Evolutionary conservation across 1,284 basidiomycete genomes (phyloP), one percentile per base, ranked within the genome.

Genomic region (Ceratobasidium sp.): DNA sequence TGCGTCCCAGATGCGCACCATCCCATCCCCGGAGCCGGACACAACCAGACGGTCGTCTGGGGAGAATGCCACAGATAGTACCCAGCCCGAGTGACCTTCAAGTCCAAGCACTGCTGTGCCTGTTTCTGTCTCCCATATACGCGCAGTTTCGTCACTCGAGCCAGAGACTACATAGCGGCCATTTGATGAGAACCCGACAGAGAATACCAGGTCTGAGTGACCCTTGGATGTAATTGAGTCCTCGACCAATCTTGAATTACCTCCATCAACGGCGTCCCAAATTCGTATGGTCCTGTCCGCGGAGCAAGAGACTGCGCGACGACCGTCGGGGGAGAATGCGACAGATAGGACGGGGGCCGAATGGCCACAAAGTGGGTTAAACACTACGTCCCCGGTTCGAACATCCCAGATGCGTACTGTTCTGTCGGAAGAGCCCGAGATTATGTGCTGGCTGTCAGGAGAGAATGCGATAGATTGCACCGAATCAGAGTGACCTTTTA

Each of bases 391-490:
- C 8, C 66, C 58, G 13, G 39, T 75, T 7, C 39, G 19, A 0
- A 39, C 62, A 49, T 75, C 69, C 76, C 68, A 76, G n/a, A 75
- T 4, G 13, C 61, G 65, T 9, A 75, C 66, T 16, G 65, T 71
- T 8, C 41, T 16, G 41, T 76, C 74, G 31, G 43, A 1, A 9
- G 76, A 75, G 16, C 59, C 68, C 7, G 74, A 75, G 11, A 53
- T 74, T 2, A 76, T 27, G 24, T 5, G 43, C 14, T 14, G 48
- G 16, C 66, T 48, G 72, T 76, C 74, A 34, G 83, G 83, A 14
- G 82, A 80, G 78, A 84, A 85, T 22, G 79, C 79, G 66, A 85
- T 83, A 3, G 80, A 82, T 46, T 1, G 29, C 11, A 46, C 34
- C 27, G 14, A 9, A 31, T n/a, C 16, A 16, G 73, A 54, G 31